Evolutionary conservation across 164 flowering plant genomes (phyloP).

Genomic region (Dillenia turbinata): DNA sequence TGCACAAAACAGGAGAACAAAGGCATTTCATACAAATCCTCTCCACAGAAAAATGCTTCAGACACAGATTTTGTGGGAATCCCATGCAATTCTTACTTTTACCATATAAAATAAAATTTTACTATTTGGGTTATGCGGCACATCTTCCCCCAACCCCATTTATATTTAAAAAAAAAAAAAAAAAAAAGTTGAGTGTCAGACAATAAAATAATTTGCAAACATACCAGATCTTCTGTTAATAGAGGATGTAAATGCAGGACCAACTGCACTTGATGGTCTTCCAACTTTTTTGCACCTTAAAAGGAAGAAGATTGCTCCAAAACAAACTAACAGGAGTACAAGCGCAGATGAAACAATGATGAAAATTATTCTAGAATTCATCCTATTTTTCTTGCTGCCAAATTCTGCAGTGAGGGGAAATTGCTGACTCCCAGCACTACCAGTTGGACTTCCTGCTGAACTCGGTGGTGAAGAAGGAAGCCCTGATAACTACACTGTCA

Average conservation of each 20-base stretch:
- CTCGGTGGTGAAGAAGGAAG: constrained; percentile 61
- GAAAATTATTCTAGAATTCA: constrained; percentile 56
- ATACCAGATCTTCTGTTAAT: constrained; percentile 74
- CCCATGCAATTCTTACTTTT: too few relatives aligned
- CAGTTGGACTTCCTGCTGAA: constrained; percentile 39
- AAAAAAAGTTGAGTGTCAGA: not conserved
- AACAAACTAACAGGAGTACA: constrained; percentile 56
- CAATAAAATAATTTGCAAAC: constrained; percentile 8
- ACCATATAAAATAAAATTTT: too few relatives aligned
- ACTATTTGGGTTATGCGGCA: too few relatives aligned
- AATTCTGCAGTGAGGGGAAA: constrained; percentile 66
- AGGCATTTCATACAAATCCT: too few relatives aligned
- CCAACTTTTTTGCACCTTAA: constrained; percentile 63
- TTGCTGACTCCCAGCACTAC: constrained; percentile 44
- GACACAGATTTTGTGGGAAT: too few relatives aligned
- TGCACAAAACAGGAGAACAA: too few relatives aligned
- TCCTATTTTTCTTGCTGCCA: constrained; percentile 43
- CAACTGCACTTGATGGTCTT: constrained; percentile 68
- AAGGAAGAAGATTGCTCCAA: constrained; percentile 48
- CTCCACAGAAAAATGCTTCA: too few relatives aligned
- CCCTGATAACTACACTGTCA: constrained; percentile 41
- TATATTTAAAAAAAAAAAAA: too few relatives aligned
- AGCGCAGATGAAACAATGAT: constrained; percentile 69
- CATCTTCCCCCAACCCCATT: too few relatives aligned
- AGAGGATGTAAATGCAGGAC: constrained; percentile 62